Base-by-base conservation (phyloP, 306 rosid species). In the Castanospermum australe region DNA sequence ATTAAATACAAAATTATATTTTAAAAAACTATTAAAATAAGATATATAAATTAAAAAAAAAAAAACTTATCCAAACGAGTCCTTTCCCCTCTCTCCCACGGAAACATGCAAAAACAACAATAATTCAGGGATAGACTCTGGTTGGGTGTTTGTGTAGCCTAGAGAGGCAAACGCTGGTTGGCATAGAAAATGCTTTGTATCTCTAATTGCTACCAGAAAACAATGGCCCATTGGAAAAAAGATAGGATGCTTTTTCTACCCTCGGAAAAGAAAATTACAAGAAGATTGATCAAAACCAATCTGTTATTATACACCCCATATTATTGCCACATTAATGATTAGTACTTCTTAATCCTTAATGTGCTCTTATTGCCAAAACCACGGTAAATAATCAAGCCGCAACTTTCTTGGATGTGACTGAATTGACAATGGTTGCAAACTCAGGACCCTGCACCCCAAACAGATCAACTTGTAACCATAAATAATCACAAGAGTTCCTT, bases 401-500 rank as follows among this genome's bases (percentile, higher is more conserved):
- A 51, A 95, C 97, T 88, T 91, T 95, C 93, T 95, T 95, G 77
- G 98, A 86, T 21, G 98, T 91, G 57, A 86, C 98, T 45, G 99
- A 90, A 79, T 95, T 95, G 60, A 91, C 85, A 1, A 95, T 95
- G 45, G 88, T 85, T 35, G 98, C 97, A 35, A 96, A 96, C 79
- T 96, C 99, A 35, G 97, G 98, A 60, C 99, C 99, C 99, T 96
- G 82, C 41, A 69, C 1, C 30, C 55, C 79, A 76, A 76, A 45
- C 74, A 69, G 52, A 77, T 70, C 56, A 84, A 64, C 48, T 67
- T 55, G 73, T 82, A 8, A 60, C 67, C 52, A 55, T 4, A 71
- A 47, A 28, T 48, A 50, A 38, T 45, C 5, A 75, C 5, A 14
- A 21, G 22, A 76, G 47, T 42, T 72, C 32, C 12, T 45, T 48